A percentile compares a stretch with the other conserved stretches of the same genome.
Evolutionary conservation across 2,329 filamentous ascomycete genomes (phyloP).

Genomic region (Aspergillus transmontanensis): DNA sequence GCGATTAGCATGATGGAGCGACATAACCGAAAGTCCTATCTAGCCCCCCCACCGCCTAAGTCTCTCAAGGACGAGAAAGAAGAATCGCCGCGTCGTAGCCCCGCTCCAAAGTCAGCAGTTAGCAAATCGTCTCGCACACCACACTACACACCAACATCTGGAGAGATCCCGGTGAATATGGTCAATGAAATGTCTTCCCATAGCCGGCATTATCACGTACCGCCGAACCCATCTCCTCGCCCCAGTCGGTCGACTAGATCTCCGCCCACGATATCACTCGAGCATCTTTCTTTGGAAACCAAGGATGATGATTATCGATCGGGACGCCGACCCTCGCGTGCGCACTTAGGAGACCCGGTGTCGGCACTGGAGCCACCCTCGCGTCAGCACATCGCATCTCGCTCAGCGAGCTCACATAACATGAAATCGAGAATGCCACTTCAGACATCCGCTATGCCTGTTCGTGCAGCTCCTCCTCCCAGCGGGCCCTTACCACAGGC

Average conservation of each 20-base stretch:
- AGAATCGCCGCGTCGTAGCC: conserved; percentile 41
- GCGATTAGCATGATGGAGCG: conserved; percentile 90
- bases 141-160: conserved; percentile 64
- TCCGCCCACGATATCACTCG: conserved; percentile 43
- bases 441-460: conserved; percentile 63
- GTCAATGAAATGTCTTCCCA: conserved; percentile 35
- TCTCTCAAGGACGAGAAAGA: conserved; percentile 60
- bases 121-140: conserved; percentile 25
- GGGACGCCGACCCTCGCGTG: conserved; percentile 32
- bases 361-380: conserved; percentile 42
- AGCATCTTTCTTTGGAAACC: conserved; percentile 48
- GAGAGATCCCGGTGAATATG: conserved; percentile 67
- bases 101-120: conserved; percentile 32
- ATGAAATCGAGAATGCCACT: conserved; percentile 37
- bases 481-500: conserved; percentile 62
- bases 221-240: conserved; percentile 24
- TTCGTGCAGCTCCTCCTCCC: conserved; percentile 64
- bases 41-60: conserved; percentile 78
- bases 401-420: conserved; percentile 43
- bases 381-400: conserved; percentile 41
- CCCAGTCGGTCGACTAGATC: conserved; percentile 31
- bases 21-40: conserved; percentile 92
- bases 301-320: conserved; percentile 34
- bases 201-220: conserved; percentile 23
- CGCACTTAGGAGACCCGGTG: conserved; percentile 35